Evolutionary conservation across 1,139 yeast genomes (phyloP).

Genomic region (Blastobotrys serpentis): DNA sequence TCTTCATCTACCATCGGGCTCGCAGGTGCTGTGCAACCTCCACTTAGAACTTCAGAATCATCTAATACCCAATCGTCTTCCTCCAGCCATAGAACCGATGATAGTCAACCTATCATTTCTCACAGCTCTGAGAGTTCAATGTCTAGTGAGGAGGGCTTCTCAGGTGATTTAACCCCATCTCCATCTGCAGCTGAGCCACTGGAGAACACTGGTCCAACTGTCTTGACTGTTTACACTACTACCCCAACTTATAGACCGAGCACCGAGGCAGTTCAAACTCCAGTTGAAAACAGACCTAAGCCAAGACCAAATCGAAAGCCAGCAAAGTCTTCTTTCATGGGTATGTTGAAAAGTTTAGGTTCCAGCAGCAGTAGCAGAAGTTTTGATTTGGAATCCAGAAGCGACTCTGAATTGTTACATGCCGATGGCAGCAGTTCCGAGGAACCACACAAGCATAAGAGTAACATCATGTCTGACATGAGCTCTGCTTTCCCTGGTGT

Average conservation of each 20-base stretch:
- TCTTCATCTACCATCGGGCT: not conserved
- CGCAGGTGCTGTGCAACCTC: not conserved
- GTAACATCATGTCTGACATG: conserved; percentile 26
- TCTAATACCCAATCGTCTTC: not conserved
- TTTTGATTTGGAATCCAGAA: conserved; percentile 8
- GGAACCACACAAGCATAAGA: not conserved
- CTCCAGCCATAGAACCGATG: not conserved
- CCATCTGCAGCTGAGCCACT: not conserved
- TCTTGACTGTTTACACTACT: conserved; percentile 3
- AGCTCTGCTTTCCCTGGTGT: conserved; percentile 31
- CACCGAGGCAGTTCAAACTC: not conserved
- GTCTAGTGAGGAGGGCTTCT: not conserved
- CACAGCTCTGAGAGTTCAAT: not conserved
- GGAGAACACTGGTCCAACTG: not conserved
- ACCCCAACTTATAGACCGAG: not conserved
- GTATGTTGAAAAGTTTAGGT: not conserved
- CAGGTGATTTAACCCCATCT: not conserved
- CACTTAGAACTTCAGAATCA: not conserved
- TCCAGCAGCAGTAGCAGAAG: not conserved
- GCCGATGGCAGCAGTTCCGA: not conserved
- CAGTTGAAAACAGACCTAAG: not conserved
- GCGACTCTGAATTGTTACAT: not conserved
- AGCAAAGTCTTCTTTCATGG: not conserved
- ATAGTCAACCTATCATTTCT: not conserved
- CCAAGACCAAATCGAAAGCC: conserved; percentile 6